Evolutionary conservation across 2,329 filamentous ascomycete species (phyloP).

Genomic region (Nemania sp.): DNA sequence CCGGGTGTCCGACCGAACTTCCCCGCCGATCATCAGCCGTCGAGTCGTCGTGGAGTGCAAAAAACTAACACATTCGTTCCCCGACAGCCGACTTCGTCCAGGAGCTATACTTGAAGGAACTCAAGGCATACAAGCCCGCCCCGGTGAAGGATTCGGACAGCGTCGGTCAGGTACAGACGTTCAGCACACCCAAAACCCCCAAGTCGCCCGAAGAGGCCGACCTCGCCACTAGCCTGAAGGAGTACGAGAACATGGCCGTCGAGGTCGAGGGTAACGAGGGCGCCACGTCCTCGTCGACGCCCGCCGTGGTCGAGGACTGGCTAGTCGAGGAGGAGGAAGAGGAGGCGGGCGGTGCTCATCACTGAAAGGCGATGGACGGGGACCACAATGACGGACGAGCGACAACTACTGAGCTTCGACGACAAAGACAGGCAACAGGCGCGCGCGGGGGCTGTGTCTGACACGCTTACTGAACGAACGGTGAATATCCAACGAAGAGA

Average conservation of each 20-base stretch:
- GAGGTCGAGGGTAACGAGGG: constrained; percentile 89
- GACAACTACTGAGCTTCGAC: background rate
- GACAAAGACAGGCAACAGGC: background rate
- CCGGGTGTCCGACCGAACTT: background rate
- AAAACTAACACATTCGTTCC: background rate
- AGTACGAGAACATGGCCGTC: constrained; percentile 92
- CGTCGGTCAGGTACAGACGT: constrained; percentile 89
- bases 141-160: constrained; percentile 83
- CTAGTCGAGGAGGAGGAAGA: constrained; percentile 78
- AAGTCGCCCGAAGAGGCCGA: constrained; percentile 91
- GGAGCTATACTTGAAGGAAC: constrained; percentile 94
- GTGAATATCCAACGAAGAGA: constrained; percentile 16
- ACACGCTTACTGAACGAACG: constrained; percentile 16
- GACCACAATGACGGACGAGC: constrained; percentile 5
- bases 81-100: constrained; percentile 89
- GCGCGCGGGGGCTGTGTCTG: constrained; percentile 8
- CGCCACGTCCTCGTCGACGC: constrained; percentile 61
- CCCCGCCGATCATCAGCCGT: background rate
- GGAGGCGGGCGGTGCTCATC: constrained; percentile 54
- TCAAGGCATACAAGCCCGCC: constrained; percentile 91
- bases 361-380: constrained; percentile 50
- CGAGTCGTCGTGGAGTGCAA: background rate
- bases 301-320: constrained; percentile 70
- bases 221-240: constrained; percentile 87
- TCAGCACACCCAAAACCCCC: constrained; percentile 78